phyloP scores from a whole-genome alignment of 805 yeast species.

The Ogataea populi-albae region DNA sequence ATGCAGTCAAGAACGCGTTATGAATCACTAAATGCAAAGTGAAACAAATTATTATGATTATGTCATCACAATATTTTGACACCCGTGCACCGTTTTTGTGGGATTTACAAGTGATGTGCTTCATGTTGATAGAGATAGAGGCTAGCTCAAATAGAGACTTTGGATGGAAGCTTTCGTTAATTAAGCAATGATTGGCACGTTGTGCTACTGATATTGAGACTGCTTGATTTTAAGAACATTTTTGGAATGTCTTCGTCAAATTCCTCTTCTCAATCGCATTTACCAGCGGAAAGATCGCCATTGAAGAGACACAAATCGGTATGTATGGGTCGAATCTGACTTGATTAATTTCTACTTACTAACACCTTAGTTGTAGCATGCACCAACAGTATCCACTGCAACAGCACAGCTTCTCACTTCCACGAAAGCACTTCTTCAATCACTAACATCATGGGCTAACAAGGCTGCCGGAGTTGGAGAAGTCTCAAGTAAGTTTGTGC shows the following conservation, averaged over 20 bases:
- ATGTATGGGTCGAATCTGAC: slow-evolving; percentile 2
- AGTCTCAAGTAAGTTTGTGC: slow-evolving; percentile 89
- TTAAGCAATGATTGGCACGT: no score
- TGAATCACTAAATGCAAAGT: no score
- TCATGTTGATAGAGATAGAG: no score
- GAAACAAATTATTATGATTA: no score
- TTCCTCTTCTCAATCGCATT: slow-evolving; percentile 5
- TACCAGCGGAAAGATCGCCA: slow-evolving; percentile 12
- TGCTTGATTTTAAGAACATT: no score
- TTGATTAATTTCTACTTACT: background rate
- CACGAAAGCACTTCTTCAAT: slow-evolving; percentile 83
- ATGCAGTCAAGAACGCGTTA: no score
- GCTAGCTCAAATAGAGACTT: no score
- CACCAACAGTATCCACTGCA: slow-evolving; percentile 61
- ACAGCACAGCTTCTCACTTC: slow-evolving; percentile 62
- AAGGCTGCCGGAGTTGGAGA: slow-evolving; percentile 73
- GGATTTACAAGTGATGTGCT: no score
- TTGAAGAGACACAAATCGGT: slow-evolving; percentile 13
- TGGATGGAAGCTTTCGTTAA: no score
- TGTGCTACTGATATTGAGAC: no score
- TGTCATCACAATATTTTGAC: no score
- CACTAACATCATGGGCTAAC: slow-evolving; percentile 87
- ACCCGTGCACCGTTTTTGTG: no score
- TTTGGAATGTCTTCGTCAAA: slow-evolving; percentile 7
- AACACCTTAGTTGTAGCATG: slow-evolving; percentile 53